Conservation (phyloP, 2,329 filamentous ascomycete genomes). For the Pezicula radicicola region DNA sequence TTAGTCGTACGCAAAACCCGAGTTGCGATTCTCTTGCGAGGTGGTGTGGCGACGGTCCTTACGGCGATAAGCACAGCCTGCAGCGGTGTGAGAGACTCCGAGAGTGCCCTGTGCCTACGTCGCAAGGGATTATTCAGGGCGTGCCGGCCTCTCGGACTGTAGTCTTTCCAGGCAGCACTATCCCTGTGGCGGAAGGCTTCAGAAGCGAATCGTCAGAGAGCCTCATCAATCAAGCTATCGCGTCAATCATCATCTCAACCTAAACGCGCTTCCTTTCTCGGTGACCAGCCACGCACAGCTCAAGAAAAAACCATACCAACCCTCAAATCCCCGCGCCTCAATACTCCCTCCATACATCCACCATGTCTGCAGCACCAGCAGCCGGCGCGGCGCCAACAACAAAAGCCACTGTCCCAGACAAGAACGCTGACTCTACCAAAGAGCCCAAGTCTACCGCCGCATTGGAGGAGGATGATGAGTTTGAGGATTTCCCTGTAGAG, state of each 20-base stretch:
- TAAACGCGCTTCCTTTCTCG: too few species aligned
- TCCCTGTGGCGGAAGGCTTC: neutral
- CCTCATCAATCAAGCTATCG: neutral
- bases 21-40: too few species aligned
- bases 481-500: constrained; percentile 97
- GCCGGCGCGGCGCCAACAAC: constrained; percentile 20
- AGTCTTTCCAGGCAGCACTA: too few species aligned
- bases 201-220: neutral
- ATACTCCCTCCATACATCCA: neutral
- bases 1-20: too few species aligned
- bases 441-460: constrained; percentile 48
- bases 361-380: constrained; percentile 29
- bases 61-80: too few species aligned
- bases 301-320: neutral
- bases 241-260: too few species aligned
- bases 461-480: constrained; percentile 97
- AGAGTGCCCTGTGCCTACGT: too few species aligned
- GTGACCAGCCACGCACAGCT: neutral
- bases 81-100: too few species aligned
- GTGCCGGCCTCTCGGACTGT: too few species aligned
- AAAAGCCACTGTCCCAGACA: constrained; percentile 20
- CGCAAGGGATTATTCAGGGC: too few species aligned
- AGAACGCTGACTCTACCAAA: constrained; percentile 30
- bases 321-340: neutral
- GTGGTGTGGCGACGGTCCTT: too few species aligned